Conservation (phyloP, 306 rosid species). For the Clitoria ternatea region DNA sequence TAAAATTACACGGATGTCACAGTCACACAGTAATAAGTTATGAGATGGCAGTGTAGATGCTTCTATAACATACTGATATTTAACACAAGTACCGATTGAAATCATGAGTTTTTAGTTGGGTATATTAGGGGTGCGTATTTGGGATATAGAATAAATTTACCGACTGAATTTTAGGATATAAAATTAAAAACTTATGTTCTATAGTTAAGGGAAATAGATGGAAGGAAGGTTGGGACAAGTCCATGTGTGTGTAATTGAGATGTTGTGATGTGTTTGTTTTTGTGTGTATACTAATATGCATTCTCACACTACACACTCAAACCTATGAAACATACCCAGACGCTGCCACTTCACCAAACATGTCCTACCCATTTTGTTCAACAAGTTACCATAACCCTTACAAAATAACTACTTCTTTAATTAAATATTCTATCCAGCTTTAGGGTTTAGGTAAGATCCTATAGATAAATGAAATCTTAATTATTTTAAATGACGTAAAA, state of each 20-base stretch:
- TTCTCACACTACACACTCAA: background rate
- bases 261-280: constrained; percentile 27
- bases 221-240: constrained; percentile 40
- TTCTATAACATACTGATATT: constrained; percentile 12
- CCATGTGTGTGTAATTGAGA: constrained; percentile 59
- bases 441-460: too few relatives aligned
- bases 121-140: too few relatives aligned
- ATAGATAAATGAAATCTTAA: too few relatives aligned
- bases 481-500: too few relatives aligned
- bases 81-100: too few relatives aligned
- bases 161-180: background rate
- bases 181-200: background rate
- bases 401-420: too few relatives aligned
- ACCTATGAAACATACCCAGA: background rate
- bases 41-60: constrained; percentile 43
- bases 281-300: background rate
- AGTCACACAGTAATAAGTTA: constrained; percentile 57
- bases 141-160: background rate
- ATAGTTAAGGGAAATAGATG: background rate
- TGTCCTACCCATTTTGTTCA: background rate
- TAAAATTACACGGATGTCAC: too few relatives aligned
- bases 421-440: too few relatives aligned
- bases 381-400: background rate
- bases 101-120: too few relatives aligned
- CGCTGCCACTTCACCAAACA: constrained; percentile 20